A percentile compares a stretch with the other conserved stretches of the same genome.
phyloP scores from a whole-genome alignment of 2,329 filamentous ascomycete genomes.

The Aspergillus oerlinghausenensis region DNA sequence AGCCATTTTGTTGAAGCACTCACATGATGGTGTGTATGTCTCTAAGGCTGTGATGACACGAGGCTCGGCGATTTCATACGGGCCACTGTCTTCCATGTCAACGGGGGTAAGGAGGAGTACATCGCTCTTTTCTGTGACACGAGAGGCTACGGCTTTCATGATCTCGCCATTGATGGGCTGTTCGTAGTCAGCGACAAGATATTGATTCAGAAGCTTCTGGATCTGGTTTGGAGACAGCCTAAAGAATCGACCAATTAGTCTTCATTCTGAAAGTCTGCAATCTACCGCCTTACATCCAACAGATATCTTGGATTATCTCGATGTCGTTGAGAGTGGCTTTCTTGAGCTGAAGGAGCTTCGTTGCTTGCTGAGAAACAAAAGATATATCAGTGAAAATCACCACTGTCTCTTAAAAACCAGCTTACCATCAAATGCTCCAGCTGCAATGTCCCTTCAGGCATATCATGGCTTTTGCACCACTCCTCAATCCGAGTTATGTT shows the following conservation, averaged over 20 bases:
- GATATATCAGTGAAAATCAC: conserved; percentile 9
- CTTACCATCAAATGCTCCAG: conserved; percentile 94
- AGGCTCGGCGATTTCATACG: conserved; percentile 97
- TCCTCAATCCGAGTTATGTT: conserved; percentile 99
- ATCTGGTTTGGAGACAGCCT: conserved; percentile 98
- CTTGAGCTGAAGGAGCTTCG: conserved; percentile 95
- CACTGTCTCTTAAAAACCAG: not conserved
- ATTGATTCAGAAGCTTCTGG: conserved; percentile 97
- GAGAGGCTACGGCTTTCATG: conserved; percentile 97
- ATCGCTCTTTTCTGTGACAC: conserved; percentile 97
- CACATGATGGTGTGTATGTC: conserved; percentile 97
- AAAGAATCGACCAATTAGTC: conserved; percentile 8
- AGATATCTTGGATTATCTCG: conserved; percentile 99
- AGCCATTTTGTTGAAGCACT: conserved; percentile 38
- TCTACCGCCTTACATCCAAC: conserved; percentile 82
- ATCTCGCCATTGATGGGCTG: conserved; percentile 99
- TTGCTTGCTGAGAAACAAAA: conserved; percentile 67
- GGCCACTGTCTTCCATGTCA: conserved; percentile 98
- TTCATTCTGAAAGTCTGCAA: not conserved
- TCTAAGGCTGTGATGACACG: conserved; percentile 92
- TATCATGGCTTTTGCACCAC: conserved; percentile 99
- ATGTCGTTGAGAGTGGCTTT: conserved; percentile 99
- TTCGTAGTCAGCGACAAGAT: conserved; percentile 96
- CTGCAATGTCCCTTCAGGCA: conserved; percentile 96
- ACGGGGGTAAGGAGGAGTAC: conserved; percentile 89